A percentile compares a stretch with the other conserved stretches of the same genome.
phyloP scores from a whole-genome alignment of 345 rosid genomes.

The Murraya paniculata region DNA sequence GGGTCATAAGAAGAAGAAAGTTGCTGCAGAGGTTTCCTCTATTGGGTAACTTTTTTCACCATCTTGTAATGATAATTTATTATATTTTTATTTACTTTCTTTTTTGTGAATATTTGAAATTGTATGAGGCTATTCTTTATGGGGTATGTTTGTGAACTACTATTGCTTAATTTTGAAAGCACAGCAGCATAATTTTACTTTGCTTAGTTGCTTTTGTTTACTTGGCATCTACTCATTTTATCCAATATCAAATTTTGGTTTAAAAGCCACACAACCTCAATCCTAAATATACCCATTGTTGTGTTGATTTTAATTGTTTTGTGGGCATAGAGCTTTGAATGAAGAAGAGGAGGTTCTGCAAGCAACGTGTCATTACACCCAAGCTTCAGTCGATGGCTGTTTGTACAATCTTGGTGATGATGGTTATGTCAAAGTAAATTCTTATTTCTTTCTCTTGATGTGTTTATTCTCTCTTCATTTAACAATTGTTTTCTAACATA shows the following conservation, averaged over 20 bases:
- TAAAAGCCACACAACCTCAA: background rate
- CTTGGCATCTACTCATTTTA: background rate
- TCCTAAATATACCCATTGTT: background rate
- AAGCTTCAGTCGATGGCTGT: constrained; percentile 31
- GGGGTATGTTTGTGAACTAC: background rate
- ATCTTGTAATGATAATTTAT: background rate
- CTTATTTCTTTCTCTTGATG: background rate
- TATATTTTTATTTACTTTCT: background rate
- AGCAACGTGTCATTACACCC: constrained; percentile 28
- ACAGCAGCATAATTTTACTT: too few species aligned
- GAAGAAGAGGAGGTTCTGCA: constrained; percentile 13
- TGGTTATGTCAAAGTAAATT: constrained; percentile 33
- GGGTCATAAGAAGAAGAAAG: background rate
- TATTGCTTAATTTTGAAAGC: too few species aligned
- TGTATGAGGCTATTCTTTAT: background rate
- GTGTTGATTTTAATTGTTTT: constrained; percentile 7
- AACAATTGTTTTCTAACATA: background rate
- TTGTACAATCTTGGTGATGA: constrained; percentile 25
- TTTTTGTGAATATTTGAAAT: too few species aligned
- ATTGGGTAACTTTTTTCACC: background rate
- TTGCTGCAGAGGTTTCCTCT: background rate
- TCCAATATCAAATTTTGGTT: background rate
- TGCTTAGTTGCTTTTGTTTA: background rate
- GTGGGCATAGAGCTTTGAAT: constrained; percentile 3
- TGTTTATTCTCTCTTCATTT: background rate